These are phyloP conservation scores for Aspergillus caelatus DNA, from an alignment of 2,329 filamentous ascomycete species.

Conservation along the genomic window DNA sequence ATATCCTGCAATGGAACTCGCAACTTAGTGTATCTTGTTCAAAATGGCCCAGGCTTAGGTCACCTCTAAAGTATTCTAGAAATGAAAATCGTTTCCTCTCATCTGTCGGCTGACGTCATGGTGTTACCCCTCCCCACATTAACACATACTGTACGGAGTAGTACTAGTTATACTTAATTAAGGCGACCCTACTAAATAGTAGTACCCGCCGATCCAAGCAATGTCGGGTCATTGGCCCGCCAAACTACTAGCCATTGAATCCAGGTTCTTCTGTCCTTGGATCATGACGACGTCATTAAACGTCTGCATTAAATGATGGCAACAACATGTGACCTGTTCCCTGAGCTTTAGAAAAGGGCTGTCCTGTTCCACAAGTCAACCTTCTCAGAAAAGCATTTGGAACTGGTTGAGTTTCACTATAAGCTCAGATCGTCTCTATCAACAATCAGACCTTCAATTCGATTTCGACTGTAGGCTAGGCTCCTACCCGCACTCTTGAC, in stretches of 20 bases:
- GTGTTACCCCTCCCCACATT: not conserved
- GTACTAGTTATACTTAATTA: not conserved
- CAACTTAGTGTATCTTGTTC: not conserved
- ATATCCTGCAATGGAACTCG: not conserved
- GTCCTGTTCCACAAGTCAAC: not conserved
- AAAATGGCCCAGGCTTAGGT: not conserved
- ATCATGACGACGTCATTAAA: conserved; percentile 36
- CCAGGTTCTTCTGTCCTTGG: conserved; percentile 14
- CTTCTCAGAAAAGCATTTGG: not conserved
- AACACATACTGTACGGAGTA: too few relatives aligned
- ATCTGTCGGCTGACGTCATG: conserved; percentile 3
- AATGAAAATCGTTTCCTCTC: not conserved
- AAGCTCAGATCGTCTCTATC: conserved; percentile 1
- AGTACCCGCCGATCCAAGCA: not conserved
- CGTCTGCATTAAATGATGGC: conserved; percentile 7
- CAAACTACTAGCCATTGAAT: not conserved
- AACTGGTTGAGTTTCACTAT: not conserved
- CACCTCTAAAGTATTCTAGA: not conserved
- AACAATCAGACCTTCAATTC: not conserved
- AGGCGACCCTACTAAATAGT: too few relatives aligned
- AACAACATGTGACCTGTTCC: conserved; percentile 12
- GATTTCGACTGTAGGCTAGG: not conserved
- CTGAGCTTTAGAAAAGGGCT: not conserved
- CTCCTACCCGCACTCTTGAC: conserved; percentile 19
- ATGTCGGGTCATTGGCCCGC: conserved; percentile 4